Evolutionary conservation across 768 basidiomycete species (phyloP).

Genomic region (Boletus sp.): DNA sequence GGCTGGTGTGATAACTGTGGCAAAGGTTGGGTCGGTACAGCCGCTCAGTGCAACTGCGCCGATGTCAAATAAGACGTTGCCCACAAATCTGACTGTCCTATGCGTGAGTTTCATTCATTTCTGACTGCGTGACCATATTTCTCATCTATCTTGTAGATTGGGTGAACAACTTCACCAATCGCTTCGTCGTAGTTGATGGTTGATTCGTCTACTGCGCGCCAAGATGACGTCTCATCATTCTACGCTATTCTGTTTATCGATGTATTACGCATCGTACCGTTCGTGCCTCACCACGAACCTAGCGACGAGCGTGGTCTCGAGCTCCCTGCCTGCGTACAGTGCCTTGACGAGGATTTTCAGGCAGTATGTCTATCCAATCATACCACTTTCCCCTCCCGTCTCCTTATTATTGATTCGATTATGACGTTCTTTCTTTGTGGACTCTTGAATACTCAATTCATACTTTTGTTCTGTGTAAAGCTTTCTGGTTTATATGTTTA

Average conservation of each 20-base stretch:
- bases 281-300: slow-evolving; percentile 49
- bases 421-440: slow-evolving; percentile 5
- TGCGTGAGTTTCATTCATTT: slow-evolving; percentile 22
- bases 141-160: slow-evolving; percentile 26
- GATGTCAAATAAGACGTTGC: slow-evolving; percentile 54
- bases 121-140: not conserved
- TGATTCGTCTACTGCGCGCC: slow-evolving; percentile 33
- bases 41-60: slow-evolving; percentile 55
- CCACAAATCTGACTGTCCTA: slow-evolving; percentile 17
- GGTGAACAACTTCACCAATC: slow-evolving; percentile 36
- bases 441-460: slow-evolving; percentile 10
- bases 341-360: slow-evolving; percentile 26
- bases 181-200: slow-evolving; percentile 40
- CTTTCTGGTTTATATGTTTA: slow-evolving; percentile 14
- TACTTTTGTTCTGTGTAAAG: not conserved
- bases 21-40: slow-evolving; percentile 58
- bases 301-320: slow-evolving; percentile 66
- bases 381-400: slow-evolving; percentile 3
- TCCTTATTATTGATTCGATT: slow-evolving; percentile 1
- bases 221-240: slow-evolving; percentile 33
- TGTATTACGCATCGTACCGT: slow-evolving; percentile 68
- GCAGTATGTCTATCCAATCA: slow-evolving; percentile 15
- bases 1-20: slow-evolving; percentile 76
- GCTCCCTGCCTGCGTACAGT: slow-evolving; percentile 28
- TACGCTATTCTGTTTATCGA: slow-evolving; percentile 41